Conservation (phyloP, 208 protist genomes). For the Dictyostelium gargantuum region DNA sequence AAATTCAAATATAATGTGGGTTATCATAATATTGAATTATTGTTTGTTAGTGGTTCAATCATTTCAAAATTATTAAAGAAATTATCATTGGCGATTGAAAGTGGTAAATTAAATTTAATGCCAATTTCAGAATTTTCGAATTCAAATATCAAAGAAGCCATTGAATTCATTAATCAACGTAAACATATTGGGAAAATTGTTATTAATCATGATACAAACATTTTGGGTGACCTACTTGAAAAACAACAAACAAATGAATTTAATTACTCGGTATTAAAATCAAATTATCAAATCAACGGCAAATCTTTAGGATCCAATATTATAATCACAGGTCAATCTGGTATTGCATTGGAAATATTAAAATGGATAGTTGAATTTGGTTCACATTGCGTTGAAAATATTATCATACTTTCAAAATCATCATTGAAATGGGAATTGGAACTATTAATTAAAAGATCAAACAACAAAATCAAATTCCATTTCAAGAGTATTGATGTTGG, state of each 20-base stretch:
- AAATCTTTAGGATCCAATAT: neutral
- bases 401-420: conserved; percentile 21
- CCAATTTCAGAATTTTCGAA: conserved; percentile 9
- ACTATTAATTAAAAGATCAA: neutral
- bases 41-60: neutral
- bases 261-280: neutral
- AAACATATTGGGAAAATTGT: conserved; percentile 39
- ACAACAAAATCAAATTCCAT: neutral
- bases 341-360: neutral
- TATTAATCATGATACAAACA: neutral
- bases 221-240: neutral
- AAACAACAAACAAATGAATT: neutral
- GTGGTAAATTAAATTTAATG: neutral
- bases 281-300: neutral
- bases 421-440: conserved; percentile 25
- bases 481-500: neutral
- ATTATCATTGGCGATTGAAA: conserved; percentile 11
- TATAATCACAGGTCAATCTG: conserved; percentile 6
- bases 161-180: conserved; percentile 14
- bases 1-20: conserved; percentile 55
- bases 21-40: conserved; percentile 6
- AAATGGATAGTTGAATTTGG: neutral
- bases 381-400: neutral
- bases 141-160: neutral
- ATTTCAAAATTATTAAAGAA: neutral